Percentiles rank a stretch among this genome's conserved stretches.
Evolutionary conservation across 1,284 basidiomycete species (phyloP).

Genomic region (Pterulicium gracile): DNA sequence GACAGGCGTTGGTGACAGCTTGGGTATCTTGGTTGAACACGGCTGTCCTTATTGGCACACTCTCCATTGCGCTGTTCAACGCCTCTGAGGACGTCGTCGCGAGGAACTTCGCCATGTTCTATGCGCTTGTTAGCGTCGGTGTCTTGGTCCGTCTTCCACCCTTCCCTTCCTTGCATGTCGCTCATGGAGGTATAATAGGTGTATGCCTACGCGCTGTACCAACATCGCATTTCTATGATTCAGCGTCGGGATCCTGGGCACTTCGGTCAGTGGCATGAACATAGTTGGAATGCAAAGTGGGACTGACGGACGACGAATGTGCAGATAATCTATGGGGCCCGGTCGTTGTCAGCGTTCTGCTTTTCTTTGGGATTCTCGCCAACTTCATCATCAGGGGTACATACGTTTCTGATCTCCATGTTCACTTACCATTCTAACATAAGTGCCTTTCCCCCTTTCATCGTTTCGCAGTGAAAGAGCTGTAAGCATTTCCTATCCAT

Average conservation of each 20-base stretch:
- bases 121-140: slow-evolving; percentile 69
- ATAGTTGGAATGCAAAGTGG: too few relatives aligned
- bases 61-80: slow-evolving; percentile 85
- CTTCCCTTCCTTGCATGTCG: neutral
- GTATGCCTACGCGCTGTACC: slow-evolving; percentile 85
- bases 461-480: slow-evolving; percentile 28
- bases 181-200: slow-evolving; percentile 29
- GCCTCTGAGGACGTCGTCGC: slow-evolving; percentile 69
- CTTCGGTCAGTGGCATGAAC: slow-evolving; percentile 58
- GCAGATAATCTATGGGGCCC: slow-evolving; percentile 76
- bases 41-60: slow-evolving; percentile 75
- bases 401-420: slow-evolving; percentile 14
- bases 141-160: slow-evolving; percentile 37
- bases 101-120: slow-evolving; percentile 74
- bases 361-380: slow-evolving; percentile 77
- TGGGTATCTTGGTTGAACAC: slow-evolving; percentile 91
- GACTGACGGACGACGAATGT: too few relatives aligned
- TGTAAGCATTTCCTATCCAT: slow-evolving; percentile 19
- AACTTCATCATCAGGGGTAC: slow-evolving; percentile 82
- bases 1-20: slow-evolving; percentile 31
- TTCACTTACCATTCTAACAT: slow-evolving; percentile 4
- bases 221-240: slow-evolving; percentile 86
- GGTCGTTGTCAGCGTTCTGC: slow-evolving; percentile 62
- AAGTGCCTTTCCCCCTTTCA: neutral
- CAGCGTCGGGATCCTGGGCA: slow-evolving; percentile 83